Evolutionary conservation across 495 filamentous ascomycete genomes (phyloP).

Genomic region (Aspergillus homomorphus): DNA sequence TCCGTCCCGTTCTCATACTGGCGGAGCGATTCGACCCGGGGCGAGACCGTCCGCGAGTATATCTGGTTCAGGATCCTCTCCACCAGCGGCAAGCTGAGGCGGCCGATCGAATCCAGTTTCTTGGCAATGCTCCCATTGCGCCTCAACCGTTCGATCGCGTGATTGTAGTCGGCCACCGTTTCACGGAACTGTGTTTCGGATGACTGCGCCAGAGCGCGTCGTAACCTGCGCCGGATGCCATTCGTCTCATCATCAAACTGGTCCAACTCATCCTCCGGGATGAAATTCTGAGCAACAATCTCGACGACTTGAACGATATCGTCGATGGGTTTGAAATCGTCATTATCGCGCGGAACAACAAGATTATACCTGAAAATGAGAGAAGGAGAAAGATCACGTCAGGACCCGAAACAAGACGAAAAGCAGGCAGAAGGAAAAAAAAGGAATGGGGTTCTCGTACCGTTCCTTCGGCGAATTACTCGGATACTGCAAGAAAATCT

Average conservation of each 20-base stretch:
- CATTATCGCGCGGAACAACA: slow-evolving; percentile 67
- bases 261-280: slow-evolving; percentile 61
- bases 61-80: slow-evolving; percentile 82
- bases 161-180: slow-evolving; percentile 74
- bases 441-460: slow-evolving; percentile 41
- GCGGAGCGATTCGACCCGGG: slow-evolving; percentile 73
- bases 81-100: slow-evolving; percentile 65
- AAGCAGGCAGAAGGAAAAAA: not conserved
- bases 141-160: slow-evolving; percentile 55
- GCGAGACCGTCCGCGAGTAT: slow-evolving; percentile 89
- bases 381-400: slow-evolving; percentile 10
- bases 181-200: slow-evolving; percentile 66
- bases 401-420: not conserved
- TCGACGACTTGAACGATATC: slow-evolving; percentile 82
- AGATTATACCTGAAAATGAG: slow-evolving; percentile 77
- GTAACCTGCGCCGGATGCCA: slow-evolving; percentile 70
- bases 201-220: slow-evolving; percentile 59
- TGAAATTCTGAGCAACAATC: slow-evolving; percentile 67
- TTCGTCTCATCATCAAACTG: slow-evolving; percentile 68
- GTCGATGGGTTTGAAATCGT: slow-evolving; percentile 77
- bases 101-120: slow-evolving; percentile 62
- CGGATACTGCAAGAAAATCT: slow-evolving; percentile 69
- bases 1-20: slow-evolving; percentile 84
- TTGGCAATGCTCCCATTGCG: slow-evolving; percentile 64
- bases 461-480: slow-evolving; percentile 64